Evolutionary conservation across 2,329 filamentous ascomycete species (phyloP), one percentile per base, ranked within the genome.

Genomic region (Emergomyces orientalis): DNA sequence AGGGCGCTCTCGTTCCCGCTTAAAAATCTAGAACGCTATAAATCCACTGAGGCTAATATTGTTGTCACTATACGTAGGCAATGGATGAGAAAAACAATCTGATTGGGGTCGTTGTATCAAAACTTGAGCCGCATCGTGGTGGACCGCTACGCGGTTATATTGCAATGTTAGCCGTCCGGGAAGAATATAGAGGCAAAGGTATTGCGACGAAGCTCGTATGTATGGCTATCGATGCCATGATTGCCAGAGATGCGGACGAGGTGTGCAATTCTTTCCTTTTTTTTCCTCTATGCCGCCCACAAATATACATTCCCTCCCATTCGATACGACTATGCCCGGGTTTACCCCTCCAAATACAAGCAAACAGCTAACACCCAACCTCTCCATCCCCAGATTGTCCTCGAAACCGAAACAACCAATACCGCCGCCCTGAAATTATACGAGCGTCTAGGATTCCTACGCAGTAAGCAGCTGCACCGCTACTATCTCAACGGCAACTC

Each of bases 401-500:
- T 99, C 34, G 94, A 99, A 78, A 99, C 94, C 0, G 94, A 99
- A 77, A 91, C 95, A 75, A 90, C 88, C 19, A 99, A 99, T 72
- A 84, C 86, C 0, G 87, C 91, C 0, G 94, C 92, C 25, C 90
- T 97, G 80, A 89, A 91, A 67, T 79, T 99, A 11, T 99, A 99
- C 75, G 93, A 99, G 75, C 83, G 91, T 0, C 81, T 99, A 8
- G 94, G 94, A 0, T 99, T 99, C 71, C 76, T 97, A 27, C 83
- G 93, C 60, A 96, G 90, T 64, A 99, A 99, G 77, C 89, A 91
- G 65, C 77, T 99, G 61, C 92, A 97, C 75, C 83, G 94, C 52
- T 99, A 99, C 73, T 99, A 99, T 70, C 79, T 99, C 49, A 99
- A 97, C 72, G 94, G 94, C 13, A 99, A 91, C 73, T 96, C 91